Evolutionary conservation across 1,139 yeast species (phyloP), one percentile per base, ranked within the genome.

Genomic region (Hyphopichia pseudoburtonii): DNA sequence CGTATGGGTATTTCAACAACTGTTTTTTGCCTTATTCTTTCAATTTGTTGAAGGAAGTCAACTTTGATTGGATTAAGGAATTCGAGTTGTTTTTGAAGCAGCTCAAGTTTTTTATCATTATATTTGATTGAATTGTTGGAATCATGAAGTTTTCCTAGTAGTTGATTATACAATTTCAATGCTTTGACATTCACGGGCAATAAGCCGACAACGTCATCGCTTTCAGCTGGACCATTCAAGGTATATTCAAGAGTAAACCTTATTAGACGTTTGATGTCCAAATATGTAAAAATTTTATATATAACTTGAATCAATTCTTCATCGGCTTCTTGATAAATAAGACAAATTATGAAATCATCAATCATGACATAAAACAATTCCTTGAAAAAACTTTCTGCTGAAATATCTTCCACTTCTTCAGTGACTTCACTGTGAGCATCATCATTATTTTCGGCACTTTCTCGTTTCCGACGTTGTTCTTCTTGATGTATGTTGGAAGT

Each of bases 251-350:
- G 56, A 0, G 84, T 69, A 37, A 73, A 73, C 34, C 92, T 62
- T 0, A 86, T 77, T 14, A 87, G 59, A 37, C 82, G 69, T 11
- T 60, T 56, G 17, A 70, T 63, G 5, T 70, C 70, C 37, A 82
- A 66, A 44, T 71, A 72, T 5, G 61, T 44, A 44, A 78, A 80
- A 2, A 83, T 56, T 15, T 76, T 73, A 26, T 70, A 64, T 21
- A 83, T 53, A 0, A 77, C 55, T 5, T 67, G 62, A 9, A 81
- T 63, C 1, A 82, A 63, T 7, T 68, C 59, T 14, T 73, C 70
- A 47, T 84, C 94, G 0, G 83, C 86, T 39, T 80, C 86, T 23
- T 78, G 79, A 54, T 82, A 82, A 28, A 78, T 69, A 9, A 82
- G 59, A 0, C 85, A 72, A 22, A 64, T 60, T 5, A 70, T 50